Base-by-base conservation (phyloP, 306 rosid species). In the Quercus alba region DNA sequence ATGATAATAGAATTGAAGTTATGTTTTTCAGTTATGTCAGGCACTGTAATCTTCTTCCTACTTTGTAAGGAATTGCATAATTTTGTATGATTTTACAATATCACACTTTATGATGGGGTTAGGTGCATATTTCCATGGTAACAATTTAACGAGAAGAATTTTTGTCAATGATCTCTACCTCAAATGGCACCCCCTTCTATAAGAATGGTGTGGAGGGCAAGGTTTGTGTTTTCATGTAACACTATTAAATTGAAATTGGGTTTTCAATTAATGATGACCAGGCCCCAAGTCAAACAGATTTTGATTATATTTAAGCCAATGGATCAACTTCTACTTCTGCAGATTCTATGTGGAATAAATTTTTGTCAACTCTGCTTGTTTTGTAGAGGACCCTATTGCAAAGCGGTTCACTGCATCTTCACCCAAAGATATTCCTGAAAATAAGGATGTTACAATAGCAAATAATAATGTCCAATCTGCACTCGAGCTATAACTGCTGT, bases 321-420 rank as follows among this genome's bases (percentile, higher is more conserved):
- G 6, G 74, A 31, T 72, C 51, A 3, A 41, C n/a, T 31, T 77
- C 28, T 51, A 18, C 14, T 56, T 21, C 72, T 68, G 35, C 7
- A 10, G 19, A 69, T 70, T 25, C 38, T 23, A 5, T 74, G 11
- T 44, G n/a, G 49, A n/a, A 25, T 41, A 44, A 62, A 56, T 72
- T 59, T 72, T 75, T 76, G 38, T 21, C 68, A 20, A 26, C 54
- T 70, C 75, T 74, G 59, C 81, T 69, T 84, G 66, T 68, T 88
- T 68, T 70, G 71, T 83, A 94, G 98, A 87, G 80, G 98, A 94
- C 76, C 93, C 98, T 20, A 91, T 95, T 81, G 89, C 94, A 72
- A 89, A 87, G 86, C 90, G 93, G 80, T 70, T 86, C 84, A 84
- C 78, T 70, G 84, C 89, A 68, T 52, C 88, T 85, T 85, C 93